Conservation (phyloP, 257 asterid species). For the Ilex aquifolium region DNA sequence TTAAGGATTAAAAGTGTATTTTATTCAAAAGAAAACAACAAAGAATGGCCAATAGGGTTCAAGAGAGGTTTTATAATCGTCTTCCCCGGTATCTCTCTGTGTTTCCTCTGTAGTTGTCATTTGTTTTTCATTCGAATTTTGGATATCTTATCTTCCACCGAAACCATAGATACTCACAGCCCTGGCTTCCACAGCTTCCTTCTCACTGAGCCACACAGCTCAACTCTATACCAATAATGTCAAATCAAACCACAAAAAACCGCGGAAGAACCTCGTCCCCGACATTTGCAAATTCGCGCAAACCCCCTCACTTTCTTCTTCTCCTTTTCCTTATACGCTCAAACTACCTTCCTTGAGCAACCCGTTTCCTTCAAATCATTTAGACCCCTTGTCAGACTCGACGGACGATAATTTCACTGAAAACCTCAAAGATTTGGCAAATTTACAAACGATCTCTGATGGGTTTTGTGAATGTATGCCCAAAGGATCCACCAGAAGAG, state of each 20-base stretch:
- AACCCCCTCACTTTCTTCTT: conserved; percentile 26
- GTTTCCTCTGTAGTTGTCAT: not conserved
- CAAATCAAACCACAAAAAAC: conserved; percentile 15
- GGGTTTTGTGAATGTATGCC: conserved; percentile 29
- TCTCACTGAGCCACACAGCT: conserved; percentile 55
- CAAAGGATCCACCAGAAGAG: conserved; percentile 33
- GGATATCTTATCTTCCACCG: not conserved
- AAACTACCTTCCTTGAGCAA: conserved; percentile 51
- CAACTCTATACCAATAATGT: conserved; percentile 24
- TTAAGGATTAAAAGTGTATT: too few species aligned
- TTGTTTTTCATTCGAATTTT: too few species aligned
- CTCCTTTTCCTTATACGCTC: conserved; percentile 59
- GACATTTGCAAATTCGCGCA: conserved; percentile 34
- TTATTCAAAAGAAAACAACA: too few species aligned
- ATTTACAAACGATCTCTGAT: conserved; percentile 33
- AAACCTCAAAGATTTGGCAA: conserved; percentile 28
- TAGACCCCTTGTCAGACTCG: conserved; percentile 54
- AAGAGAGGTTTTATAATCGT: conserved; percentile 29
- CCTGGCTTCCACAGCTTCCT: conserved; percentile 69
- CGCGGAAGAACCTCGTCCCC: conserved; percentile 19
- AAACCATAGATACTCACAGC: conserved; percentile 13
- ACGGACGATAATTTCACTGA: conserved; percentile 43
- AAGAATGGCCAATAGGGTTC: conserved; percentile 19
- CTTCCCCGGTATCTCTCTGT: not conserved
- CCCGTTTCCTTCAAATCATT: conserved; percentile 31